Percentiles rank a stretch among this genome's conserved stretches.
phyloP scores from a whole-genome alignment of 78 protist species.

The Diacronema lutheri region DNA sequence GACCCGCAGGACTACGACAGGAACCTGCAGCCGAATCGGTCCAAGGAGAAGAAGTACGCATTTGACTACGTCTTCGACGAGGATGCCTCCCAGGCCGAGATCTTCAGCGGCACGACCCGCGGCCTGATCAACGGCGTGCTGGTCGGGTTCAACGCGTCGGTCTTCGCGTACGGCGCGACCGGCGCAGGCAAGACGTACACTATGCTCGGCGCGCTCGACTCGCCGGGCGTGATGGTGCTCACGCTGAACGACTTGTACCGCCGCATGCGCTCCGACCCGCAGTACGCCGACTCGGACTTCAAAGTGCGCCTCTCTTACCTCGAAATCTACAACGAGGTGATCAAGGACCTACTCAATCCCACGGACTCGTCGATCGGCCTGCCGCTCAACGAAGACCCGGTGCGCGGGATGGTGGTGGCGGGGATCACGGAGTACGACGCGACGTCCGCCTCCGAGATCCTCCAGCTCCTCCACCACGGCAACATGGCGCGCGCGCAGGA shows the following conservation, averaged over 20 bases:
- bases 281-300: not conserved
- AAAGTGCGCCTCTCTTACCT: slow-evolving; percentile 10
- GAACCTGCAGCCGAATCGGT: not conserved
- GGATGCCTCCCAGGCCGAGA: not conserved
- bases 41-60: slow-evolving; percentile 6
- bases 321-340: slow-evolving; percentile 26
- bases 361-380: not conserved
- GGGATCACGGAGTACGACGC: slow-evolving; percentile 45
- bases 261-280: not conserved
- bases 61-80: slow-evolving; percentile 3
- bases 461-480: slow-evolving; percentile 40
- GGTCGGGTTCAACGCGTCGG: slow-evolving; percentile 20
- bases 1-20: not conserved
- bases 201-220: slow-evolving; percentile 1
- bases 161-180: slow-evolving; percentile 36
- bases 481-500: slow-evolving; percentile 30
- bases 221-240: slow-evolving; percentile 28
- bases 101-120: not conserved
- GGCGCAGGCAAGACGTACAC: slow-evolving; percentile 36
- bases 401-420: not conserved
- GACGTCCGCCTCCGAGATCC: slow-evolving; percentile 8
- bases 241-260: slow-evolving; percentile 14
- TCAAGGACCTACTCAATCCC: slow-evolving; percentile 25
- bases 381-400: slow-evolving; percentile 31
- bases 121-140: slow-evolving; percentile 24